Evolutionary conservation across 2,329 filamentous ascomycete species (phyloP), one percentile per base, ranked within the genome.

Genomic region (Fusarium duplospermum): DNA sequence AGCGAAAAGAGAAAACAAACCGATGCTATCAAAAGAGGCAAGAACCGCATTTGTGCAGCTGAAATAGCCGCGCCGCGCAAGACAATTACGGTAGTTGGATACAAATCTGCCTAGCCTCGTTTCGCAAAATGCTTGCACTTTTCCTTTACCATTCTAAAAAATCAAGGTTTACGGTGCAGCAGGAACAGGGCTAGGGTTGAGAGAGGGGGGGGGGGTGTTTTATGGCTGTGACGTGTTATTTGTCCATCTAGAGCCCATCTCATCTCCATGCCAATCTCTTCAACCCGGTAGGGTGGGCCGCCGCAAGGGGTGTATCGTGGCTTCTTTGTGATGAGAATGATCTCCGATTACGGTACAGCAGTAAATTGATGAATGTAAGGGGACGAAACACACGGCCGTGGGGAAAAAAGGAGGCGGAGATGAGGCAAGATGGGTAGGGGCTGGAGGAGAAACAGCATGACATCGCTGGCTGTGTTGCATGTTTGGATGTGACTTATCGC

Each of bases 1-100:
- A 16, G 59, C 47, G 73, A 76, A 69, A 67, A 70, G 68, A 69
- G 35, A 57, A 70, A 69, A 70, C 62, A 61, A 57, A 61, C 63
- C 3, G 38, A 45, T 16, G 7, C 22, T 8, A 24, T 47, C 42
- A 16, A 36, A 68, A 64, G 29, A 64, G 70, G 18, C 18, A 54
- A 31, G 50, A 29, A 61, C 42, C 60, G 29, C 24, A 27, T 50
- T 50, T 16, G 45, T 16, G 42, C 42, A 42, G 27, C 47, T 31
- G 45, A 27, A 24, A 24, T 38, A 54, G 70, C 66, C 71, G 31
- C 45, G 57, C 31, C 57, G 52, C 63, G 52, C 36, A 57, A 64
- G 58, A 47, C 14, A 47, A 45, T 50, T 50, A 33, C 31, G 33
- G 57, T 64, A 65, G 67, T 74, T 18, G 67, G 70, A 61, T 33